Evolutionary conservation across 2,329 filamentous ascomycete genomes (phyloP).

Genomic region (Xylariaceae sp.): DNA sequence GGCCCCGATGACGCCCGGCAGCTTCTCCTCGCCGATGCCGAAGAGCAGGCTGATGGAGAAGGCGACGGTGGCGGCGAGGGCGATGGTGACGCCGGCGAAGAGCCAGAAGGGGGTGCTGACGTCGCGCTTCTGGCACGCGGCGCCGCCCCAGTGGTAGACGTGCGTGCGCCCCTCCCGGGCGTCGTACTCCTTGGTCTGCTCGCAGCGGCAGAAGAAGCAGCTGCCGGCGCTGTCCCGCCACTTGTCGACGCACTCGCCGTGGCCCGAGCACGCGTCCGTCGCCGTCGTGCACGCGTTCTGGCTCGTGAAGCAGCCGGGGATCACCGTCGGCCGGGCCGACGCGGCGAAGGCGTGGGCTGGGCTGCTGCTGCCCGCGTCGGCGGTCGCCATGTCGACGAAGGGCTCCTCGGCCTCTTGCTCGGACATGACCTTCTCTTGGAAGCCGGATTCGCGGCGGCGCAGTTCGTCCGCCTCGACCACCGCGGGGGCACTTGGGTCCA

Average conservation of each 20-base stretch:
- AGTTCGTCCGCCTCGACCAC: slow-evolving; percentile 27
- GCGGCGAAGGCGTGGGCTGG: slow-evolving; percentile 18
- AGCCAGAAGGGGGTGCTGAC: slow-evolving; percentile 85
- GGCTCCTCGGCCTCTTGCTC: slow-evolving; percentile 9
- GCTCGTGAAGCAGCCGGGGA: slow-evolving; percentile 70
- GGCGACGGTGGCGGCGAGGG: slow-evolving; percentile 58
- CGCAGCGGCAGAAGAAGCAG: slow-evolving; percentile 78
- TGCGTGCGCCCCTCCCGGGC: slow-evolving; percentile 33
- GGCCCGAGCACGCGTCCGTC: slow-evolving; percentile 75
- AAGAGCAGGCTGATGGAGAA: slow-evolving; percentile 73
- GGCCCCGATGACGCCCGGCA: slow-evolving; percentile 93
- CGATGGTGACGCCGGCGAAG: slow-evolving; percentile 65
- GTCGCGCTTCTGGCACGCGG: slow-evolving; percentile 85
- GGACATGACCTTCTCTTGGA: slow-evolving; percentile 36
- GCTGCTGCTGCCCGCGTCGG: slow-evolving; percentile 19
- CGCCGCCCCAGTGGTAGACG: slow-evolving; percentile 71
- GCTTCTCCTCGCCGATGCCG: slow-evolving; percentile 74
- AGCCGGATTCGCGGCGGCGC: slow-evolving; percentile 34
- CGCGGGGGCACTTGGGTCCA: slow-evolving; percentile 35
- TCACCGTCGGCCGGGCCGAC: slow-evolving; percentile 29
- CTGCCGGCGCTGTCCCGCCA: slow-evolving; percentile 39
- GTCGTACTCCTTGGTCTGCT: slow-evolving; percentile 43
- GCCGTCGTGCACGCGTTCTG: slow-evolving; percentile 58
- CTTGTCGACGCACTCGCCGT: slow-evolving; percentile 68
- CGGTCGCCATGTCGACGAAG: slow-evolving; percentile 8